These are phyloP conservation scores for Tinospora cordifolia DNA, from an alignment of 164 flowering plant genomes.

Conservation along the genomic window DNA sequence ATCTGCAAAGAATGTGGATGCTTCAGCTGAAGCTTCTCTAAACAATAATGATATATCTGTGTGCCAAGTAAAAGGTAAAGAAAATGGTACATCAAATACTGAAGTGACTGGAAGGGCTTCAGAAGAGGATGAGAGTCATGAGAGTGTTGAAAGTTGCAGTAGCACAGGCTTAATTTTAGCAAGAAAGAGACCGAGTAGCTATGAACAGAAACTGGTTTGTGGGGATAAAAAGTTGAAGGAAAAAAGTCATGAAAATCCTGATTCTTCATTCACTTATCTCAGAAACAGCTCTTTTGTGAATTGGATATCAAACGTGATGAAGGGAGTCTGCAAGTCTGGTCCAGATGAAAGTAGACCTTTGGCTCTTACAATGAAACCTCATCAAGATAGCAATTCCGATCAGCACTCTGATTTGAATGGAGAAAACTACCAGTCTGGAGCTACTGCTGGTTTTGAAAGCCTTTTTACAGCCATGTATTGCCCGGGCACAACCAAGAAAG, in stretches of 20 bases:
- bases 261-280: slow-evolving; percentile 24
- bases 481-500: slow-evolving; percentile 22
- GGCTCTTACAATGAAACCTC: slow-evolving; percentile 27
- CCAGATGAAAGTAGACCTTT: slow-evolving; percentile 24
- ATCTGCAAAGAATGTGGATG: slow-evolving; percentile 11
- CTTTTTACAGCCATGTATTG: slow-evolving; percentile 54
- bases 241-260: slow-evolving; percentile 22
- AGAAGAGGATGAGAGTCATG: slow-evolving; percentile 50
- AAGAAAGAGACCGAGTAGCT: slow-evolving; percentile 39
- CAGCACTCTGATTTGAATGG: slow-evolving; percentile 15
- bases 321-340: slow-evolving; percentile 34
- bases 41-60: slow-evolving; percentile 14
- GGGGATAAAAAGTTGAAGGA: slow-evolving; percentile 45
- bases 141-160: slow-evolving; percentile 75
- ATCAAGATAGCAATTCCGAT: slow-evolving; percentile 21
- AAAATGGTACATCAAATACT: slow-evolving; percentile 38
- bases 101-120: slow-evolving; percentile 22
- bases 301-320: slow-evolving; percentile 79
- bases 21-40: slow-evolving; percentile 23
- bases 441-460: slow-evolving; percentile 44
- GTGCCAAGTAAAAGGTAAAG: slow-evolving; percentile 34
- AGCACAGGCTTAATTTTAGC: slow-evolving; percentile 36
- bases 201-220: slow-evolving; percentile 28
- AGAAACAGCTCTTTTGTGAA: slow-evolving; percentile 62
- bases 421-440: slow-evolving; percentile 18